A percentile compares a stretch with the other conserved stretches of the same genome.
These are phyloP conservation scores for Salinomyces thailandicus DNA, from an alignment of 2,329 filamentous ascomycete species.

Conservation along the genomic window DNA sequence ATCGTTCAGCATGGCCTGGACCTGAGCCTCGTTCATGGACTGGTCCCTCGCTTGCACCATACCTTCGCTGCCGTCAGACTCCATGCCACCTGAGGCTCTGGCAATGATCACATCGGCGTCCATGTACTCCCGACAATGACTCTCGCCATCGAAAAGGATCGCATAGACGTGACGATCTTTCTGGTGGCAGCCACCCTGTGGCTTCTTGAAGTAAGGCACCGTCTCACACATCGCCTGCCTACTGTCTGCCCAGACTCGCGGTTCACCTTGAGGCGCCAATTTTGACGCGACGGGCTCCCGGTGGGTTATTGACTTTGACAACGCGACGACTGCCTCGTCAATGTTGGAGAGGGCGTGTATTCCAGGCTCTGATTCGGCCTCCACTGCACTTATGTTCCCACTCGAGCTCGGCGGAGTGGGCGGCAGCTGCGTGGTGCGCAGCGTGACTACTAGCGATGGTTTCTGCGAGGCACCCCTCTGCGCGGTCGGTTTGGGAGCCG, in stretches of 20 bases:
- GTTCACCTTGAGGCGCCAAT: conserved; percentile 28
- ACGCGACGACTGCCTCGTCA: conserved; percentile 9
- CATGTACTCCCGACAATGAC: conserved; percentile 45
- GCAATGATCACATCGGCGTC: conserved; percentile 53
- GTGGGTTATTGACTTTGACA: conserved; percentile 18
- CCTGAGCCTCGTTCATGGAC: conserved; percentile 25
- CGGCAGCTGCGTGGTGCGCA: background rate
- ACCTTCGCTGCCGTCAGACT: conserved; percentile 35
- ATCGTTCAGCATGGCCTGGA: conserved; percentile 37
- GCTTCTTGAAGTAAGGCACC: conserved; percentile 50
- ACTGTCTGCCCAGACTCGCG: conserved; percentile 46
- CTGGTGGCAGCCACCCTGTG: conserved; percentile 50
- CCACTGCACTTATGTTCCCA: background rate
- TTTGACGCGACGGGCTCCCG: conserved; percentile 19
- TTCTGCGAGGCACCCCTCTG: too few species aligned
- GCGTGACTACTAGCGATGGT: too few species aligned
- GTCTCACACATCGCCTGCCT: conserved; percentile 55
- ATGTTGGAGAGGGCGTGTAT: background rate
- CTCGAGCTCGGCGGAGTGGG: background rate
- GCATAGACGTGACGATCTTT: conserved; percentile 41
- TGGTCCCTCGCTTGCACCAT: conserved; percentile 41
- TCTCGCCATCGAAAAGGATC: conserved; percentile 50
- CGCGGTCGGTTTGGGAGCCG: too few species aligned
- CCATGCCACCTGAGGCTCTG: conserved; percentile 47
- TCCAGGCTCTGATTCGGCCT: background rate